Evolutionary conservation across 805 yeast genomes (phyloP), one percentile per base, ranked within the genome.

Genomic region (Hanseniaspora mollemarum): DNA sequence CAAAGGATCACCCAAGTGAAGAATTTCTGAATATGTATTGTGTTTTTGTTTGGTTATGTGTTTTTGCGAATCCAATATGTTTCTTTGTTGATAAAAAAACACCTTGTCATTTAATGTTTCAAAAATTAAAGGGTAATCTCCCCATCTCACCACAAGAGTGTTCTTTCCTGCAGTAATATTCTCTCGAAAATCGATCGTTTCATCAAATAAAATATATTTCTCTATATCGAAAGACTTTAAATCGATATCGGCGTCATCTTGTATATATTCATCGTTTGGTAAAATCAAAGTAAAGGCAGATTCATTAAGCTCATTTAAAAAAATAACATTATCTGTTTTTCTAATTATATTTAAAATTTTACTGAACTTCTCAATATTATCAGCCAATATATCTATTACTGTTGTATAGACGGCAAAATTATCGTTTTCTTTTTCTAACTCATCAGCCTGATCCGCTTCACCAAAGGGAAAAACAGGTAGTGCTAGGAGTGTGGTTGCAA

Each of bases 371-470:
- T 46, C 26, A 2, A 76, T 81, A 56, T 80, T 76, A 7, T 76
- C 64, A 0, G 94, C 83, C 36, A 86, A 67, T 3, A 83, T 60
- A 61, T 86, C 94, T 4, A 86, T 69, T 6, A 86, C 77, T 0
- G 84, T 65, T 2, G 64, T 62, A 29, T 21, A 41, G 12, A 15
- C 32, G 4, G 15, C 24, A 3, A 33, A 10, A 33, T 32, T 6
- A 7, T 18, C n/a, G 19, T 7, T 10, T 8, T 15, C 32, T 8
- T 18, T 19, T 18, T 24, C 41, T 7, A 9, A n/a, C 7, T 12
- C 12, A 28, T 28, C 31, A 28, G 12, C 31, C 31, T 8, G 12
- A 28, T 28, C 31, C 31, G 10, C 31, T 28, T 28, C 31, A 8
- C 7, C 7, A 28, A 28, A 28, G 7, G 31, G 7, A 28, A 7